phyloP scores from a whole-genome alignment of 768 basidiomycete species.

The Lactarius tabidus region DNA sequence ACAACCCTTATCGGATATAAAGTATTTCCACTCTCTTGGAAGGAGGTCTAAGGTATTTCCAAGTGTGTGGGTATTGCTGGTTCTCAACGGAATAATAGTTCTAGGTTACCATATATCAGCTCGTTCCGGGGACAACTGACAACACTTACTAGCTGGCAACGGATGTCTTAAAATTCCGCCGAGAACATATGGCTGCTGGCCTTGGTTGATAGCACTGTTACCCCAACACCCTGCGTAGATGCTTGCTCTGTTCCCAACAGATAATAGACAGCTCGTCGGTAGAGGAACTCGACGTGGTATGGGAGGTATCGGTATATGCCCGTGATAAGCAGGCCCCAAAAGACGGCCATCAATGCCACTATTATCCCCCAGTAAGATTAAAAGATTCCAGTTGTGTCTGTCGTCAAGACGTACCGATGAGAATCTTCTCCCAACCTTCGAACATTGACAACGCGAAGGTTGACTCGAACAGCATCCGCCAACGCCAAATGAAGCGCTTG shows the following conservation, averaged over 20 bases:
- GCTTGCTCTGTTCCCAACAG: slow-evolving; percentile 47
- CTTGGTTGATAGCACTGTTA: slow-evolving; percentile 6
- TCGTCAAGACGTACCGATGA: slow-evolving; percentile 45
- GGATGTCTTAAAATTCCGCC: slow-evolving; percentile 10
- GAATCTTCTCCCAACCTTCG: slow-evolving; percentile 65
- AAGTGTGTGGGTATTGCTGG: not conserved
- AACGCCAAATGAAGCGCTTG: slow-evolving; percentile 43
- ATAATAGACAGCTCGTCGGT: slow-evolving; percentile 56
- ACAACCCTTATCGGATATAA: not conserved
- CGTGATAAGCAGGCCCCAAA: slow-evolving; percentile 44
- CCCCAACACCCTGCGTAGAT: slow-evolving; percentile 3
- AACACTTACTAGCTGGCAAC: not conserved
- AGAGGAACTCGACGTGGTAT: slow-evolving; percentile 49
- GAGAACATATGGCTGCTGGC: not conserved
- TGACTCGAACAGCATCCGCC: slow-evolving; percentile 52
- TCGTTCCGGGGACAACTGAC: not conserved
- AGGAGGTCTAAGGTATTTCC: not conserved
- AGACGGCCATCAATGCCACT: slow-evolving; percentile 33
- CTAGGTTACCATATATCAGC: not conserved
- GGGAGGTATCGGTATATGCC: slow-evolving; percentile 57
- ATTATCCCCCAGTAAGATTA: not conserved
- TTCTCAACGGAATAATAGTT: not conserved
- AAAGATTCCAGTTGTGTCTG: slow-evolving; percentile 6
- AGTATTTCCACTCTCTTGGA: not conserved
- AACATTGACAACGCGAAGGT: slow-evolving; percentile 58